These are phyloP conservation scores for Zygosaccharomyces pseudobailii DNA, from an alignment of 1,139 yeast species.

Conservation along the genomic window DNA sequence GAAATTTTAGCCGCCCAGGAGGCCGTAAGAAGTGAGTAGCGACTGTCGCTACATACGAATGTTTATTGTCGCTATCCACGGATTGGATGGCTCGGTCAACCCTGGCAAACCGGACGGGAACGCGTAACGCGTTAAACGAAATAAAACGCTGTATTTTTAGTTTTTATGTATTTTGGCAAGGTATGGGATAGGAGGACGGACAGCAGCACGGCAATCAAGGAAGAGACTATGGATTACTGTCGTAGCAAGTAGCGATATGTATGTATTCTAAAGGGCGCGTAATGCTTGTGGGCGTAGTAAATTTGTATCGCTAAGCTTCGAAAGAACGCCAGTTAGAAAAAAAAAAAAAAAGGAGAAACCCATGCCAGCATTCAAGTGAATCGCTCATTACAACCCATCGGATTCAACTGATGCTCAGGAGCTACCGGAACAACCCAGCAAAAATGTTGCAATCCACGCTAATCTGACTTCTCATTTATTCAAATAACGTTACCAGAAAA, in stretches of 20 bases:
- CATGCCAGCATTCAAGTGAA: too few relatives aligned
- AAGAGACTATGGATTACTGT: neutral
- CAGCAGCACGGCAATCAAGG: neutral
- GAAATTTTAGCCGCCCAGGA: slow-evolving; percentile 3
- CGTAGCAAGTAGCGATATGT: neutral
- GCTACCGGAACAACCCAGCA: too few relatives aligned
- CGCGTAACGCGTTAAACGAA: neutral
- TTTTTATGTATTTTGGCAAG: neutral
- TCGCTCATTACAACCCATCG: too few relatives aligned
- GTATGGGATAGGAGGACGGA: neutral
- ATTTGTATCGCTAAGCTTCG: too few relatives aligned
- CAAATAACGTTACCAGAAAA: too few relatives aligned
- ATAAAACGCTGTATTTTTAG: neutral
- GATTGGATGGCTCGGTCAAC: neutral
- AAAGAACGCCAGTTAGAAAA: too few relatives aligned
- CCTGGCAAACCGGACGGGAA: neutral
- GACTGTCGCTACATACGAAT: neutral
- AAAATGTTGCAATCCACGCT: too few relatives aligned
- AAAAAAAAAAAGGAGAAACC: too few relatives aligned
- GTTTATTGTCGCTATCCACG: neutral
- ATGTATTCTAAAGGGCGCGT: neutral
- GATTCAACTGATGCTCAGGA: too few relatives aligned
- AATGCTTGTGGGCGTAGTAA: too few relatives aligned
- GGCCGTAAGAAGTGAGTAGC: neutral
- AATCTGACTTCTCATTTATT: too few relatives aligned